Evolutionary conservation across 2,329 filamentous ascomycete species (phyloP), one percentile per base, ranked within the genome.

Genomic region (Beauveria sp.): DNA sequence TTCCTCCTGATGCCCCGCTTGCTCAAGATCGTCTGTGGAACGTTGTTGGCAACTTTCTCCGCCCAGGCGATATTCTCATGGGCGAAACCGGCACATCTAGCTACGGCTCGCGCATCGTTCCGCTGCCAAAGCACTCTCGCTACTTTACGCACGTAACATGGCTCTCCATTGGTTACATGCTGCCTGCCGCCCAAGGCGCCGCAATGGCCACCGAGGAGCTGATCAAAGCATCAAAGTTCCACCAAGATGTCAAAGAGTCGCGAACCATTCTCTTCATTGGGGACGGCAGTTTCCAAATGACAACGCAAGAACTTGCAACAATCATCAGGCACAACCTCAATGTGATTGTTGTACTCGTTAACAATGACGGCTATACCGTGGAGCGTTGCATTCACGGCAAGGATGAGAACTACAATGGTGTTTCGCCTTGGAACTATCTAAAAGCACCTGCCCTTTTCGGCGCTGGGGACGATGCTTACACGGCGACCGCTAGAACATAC

Each of bases 211-310:
- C 80, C 3, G 70, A 72, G 22, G 82, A 86, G 61, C 67, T 79
- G 3, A 63, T 65, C 14, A 57, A 63, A 6, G 58, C 64, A 2
- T 63, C 62, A 3, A 55, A 65, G 1, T 67, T 65, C 43, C 52
- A 66, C 20, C 64, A 22, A 6, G 42, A 63, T n/a, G 18, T 67
- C 18, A 60, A 63, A 16, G 60, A 63, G 10, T 67, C 71, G 7
- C 70, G 71, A 16, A 82, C 83, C 0, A 76, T 86, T 10, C 71
- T 87, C 1, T 77, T 85, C 63, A 85, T 85, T 40, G 85, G 85
- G 5, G 85, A 87, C 58, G 86, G 86, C 3, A 86, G 83, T 64
- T 79, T 89, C 62, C 82, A 87, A 65, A 81, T 89, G 73, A 89
- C 86, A 0, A 84, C 80, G 0, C 86, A 89, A 68, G 86, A 88